A percentile compares a stretch with the other conserved stretches of the same genome.
Evolutionary conservation across 352 stramenopile species (phyloP).

Genomic region (Discostella stelligera): DNA sequence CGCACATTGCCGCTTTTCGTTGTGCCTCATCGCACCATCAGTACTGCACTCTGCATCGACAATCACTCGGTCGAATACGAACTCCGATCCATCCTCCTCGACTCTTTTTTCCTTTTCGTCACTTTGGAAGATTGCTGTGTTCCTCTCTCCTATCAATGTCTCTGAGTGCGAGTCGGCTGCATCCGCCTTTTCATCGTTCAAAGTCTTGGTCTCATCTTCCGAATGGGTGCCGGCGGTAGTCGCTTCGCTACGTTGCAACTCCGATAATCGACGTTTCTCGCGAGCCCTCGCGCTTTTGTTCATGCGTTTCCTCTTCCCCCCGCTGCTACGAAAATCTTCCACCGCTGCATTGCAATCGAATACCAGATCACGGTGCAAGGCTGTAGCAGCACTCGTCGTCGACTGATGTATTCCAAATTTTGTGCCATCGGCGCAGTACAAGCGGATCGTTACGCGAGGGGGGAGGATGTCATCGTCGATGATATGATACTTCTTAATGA

Average conservation of each 20-base stretch:
- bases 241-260: conserved; percentile 53
- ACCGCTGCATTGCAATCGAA: conserved; percentile 65
- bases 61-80: conserved; percentile 90
- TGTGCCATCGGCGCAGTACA: conserved; percentile 73
- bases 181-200: conserved; percentile 8
- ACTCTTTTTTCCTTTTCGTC: background rate
- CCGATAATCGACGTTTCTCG: conserved; percentile 67
- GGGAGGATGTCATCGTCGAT: background rate
- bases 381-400: background rate
- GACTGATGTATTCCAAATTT: conserved; percentile 56
- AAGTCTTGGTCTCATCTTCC: background rate
- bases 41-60: conserved; percentile 95
- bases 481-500: conserved; percentile 92
- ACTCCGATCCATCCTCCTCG: conserved; percentile 1
- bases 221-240: conserved; percentile 15
- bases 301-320: conserved; percentile 85
- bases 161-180: background rate
- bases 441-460: conserved; percentile 44
- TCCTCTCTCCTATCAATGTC: background rate
- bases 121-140: background rate
- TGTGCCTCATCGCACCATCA: conserved; percentile 90
- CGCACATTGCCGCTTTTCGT: conserved; percentile 33
- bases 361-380: conserved; percentile 38
- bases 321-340: conserved; percentile 41
- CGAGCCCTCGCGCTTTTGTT: conserved; percentile 87